Evolutionary conservation across 2,329 filamentous ascomycete genomes (phyloP), one percentile per base, ranked within the genome.

Genomic region (Claviceps sp.): DNA sequence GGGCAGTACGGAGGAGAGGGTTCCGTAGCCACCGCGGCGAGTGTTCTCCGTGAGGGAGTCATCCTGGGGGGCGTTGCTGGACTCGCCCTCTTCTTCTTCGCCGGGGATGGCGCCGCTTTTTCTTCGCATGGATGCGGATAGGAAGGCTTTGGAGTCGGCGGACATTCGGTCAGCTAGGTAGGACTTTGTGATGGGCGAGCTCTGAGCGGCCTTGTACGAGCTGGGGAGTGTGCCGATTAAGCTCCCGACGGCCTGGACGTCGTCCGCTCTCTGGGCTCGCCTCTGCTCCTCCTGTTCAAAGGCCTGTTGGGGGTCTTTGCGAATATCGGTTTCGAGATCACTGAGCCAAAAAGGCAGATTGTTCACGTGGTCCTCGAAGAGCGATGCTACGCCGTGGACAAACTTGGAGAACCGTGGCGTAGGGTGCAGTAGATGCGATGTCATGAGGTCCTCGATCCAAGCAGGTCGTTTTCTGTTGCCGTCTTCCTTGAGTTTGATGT

Each of bases 361-460:
- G 70, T 97, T 97, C 66, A 98, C 90, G 62, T 95, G 82, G 67
- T 98, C 89, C 62, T 97, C 93, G 59, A 97, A 97, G 2, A 98
- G 76, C 41, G 85, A 84, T 7, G 91, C 90, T 4, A 94, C 84
- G 55, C 93, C 93, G 61, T 98, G 91, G 2, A 95, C 86, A 60
- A 97, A 98, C 67, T 98, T 98, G 61, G 89, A 96, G 71, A 98
- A 98, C 49, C 86, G 82, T 1, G 90, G 88, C 0, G 87, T 84
- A 46, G 89, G 82, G 64, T 95, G 89, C 56, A 98, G 87, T 4
- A 98, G 78, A 67, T 98, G 91, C 5, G 89, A 96, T 50, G 80
- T 77, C 81, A 95, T 96, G 59, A 98, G 72, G 59, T 98, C 93
- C 59, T 89, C 81, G 38, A 97, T 76, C 93, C 93, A 98, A 57